Base-by-base conservation (phyloP, 2,329 filamentous ascomycete genomes). In the Diaporthe australafricana region DNA sequence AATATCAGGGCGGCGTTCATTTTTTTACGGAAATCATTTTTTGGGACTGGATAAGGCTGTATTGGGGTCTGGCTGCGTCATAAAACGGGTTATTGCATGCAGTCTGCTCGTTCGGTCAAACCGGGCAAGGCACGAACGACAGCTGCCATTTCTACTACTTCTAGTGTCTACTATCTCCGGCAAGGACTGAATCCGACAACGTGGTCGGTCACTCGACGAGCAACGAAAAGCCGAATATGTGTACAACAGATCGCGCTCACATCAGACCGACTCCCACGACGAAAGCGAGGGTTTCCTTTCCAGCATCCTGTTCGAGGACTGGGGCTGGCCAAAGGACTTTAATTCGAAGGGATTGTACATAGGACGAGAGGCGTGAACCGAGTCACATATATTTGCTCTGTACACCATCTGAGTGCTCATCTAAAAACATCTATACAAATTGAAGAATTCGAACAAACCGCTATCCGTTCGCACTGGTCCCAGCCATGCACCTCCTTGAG, bases 1-100 rank as follows among this genome's bases (percentile, higher is more conserved):
- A 82, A 85, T 85, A 85, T 83, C 83, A 85, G 79, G 80, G 79
- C 74, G 83, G 83, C 82, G 83, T 84, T 84, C 77, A 42, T 20
- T 40, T 35, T 70, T 68, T 47, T 7, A 42, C 32, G 35, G 45
- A 32, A 35, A 60, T 65, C n/a, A n/a, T 25, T 56, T 32, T 35
- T 42, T 32, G 30, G 22, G 32, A 55, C 53, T 40, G 35, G 45
- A 56, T 32, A 53, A 32, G 68, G 27, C n/a, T 57, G 70, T 27
- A 25, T 30, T 57, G 20, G 56, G 48, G 27, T 55, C 65, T 70
- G 27, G 27, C 65, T 63, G 66, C 63, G 57, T 65, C 55, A 71
- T 68, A 71, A 71, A 70, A 67, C 20, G 52, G 62, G 48, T 25
- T 25, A 57, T 68, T 47, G 70, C 56, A 68, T 63, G 63, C 68